Evolutionary conservation across 2,329 filamentous ascomycete genomes (phyloP).

Genomic region (Clonostachys byssicola): DNA sequence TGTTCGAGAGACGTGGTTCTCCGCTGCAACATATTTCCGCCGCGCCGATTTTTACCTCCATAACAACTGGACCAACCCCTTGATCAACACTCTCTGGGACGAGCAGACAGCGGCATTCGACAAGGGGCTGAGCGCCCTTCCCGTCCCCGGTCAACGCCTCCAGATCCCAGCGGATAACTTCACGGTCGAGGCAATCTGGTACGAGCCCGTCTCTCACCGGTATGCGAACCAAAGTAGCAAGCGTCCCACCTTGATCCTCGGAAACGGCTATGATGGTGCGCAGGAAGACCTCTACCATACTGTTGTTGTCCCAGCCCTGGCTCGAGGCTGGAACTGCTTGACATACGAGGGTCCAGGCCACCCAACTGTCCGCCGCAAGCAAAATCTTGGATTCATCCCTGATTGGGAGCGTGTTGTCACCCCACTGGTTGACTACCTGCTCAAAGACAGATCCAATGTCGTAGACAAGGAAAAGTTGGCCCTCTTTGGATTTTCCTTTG

Average conservation of each 20-base stretch:
- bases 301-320: constrained; percentile 22
- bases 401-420: constrained; percentile 35
- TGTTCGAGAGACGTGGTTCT: constrained; percentile 16
- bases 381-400: constrained; percentile 35
- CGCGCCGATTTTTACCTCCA: constrained; percentile 28
- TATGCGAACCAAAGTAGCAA: background rate
- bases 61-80: constrained; percentile 25
- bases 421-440: constrained; percentile 26
- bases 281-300: constrained; percentile 37
- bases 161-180: constrained; percentile 18
- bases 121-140: constrained; percentile 21
- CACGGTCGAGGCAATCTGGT: constrained; percentile 27
- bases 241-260: constrained; percentile 31
- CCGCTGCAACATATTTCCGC: constrained; percentile 29
- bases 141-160: constrained; percentile 7
- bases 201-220: background rate
- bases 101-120: constrained; percentile 24
- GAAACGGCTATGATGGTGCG: constrained; percentile 34
- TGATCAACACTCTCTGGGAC: constrained; percentile 23
- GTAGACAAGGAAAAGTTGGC: constrained; percentile 15
- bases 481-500: constrained; percentile 33
- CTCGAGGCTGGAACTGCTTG: constrained; percentile 33
- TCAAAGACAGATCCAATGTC: constrained; percentile 12
- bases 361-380: constrained; percentile 28
- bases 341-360: constrained; percentile 42